These are phyloP conservation scores for Triticum urartu DNA, from an alignment of 176 grass and related monocot genomes.

Conservation along the genomic window DNA sequence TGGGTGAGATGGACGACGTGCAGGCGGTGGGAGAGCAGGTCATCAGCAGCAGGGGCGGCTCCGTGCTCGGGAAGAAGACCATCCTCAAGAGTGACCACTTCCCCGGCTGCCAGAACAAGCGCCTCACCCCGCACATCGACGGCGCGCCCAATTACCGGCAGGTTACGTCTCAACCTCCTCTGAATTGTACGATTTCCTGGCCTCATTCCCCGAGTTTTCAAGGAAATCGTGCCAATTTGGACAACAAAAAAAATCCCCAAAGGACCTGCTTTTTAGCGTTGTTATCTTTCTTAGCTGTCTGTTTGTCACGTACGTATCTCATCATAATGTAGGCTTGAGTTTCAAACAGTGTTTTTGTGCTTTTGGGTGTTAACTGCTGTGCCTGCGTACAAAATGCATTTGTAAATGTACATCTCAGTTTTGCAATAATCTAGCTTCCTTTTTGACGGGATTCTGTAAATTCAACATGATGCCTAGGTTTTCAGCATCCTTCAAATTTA, in stretches of 20 bases:
- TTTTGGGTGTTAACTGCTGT: not conserved
- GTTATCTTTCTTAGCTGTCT: not conserved
- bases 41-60: conserved; percentile 84
- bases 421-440: conserved; percentile 13
- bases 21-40: conserved; percentile 64
- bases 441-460: not conserved
- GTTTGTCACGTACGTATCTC: not conserved
- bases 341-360: not conserved
- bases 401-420: not conserved
- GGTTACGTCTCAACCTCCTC: conserved; percentile 32
- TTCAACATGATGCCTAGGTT: not conserved
- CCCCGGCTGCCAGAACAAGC: conserved; percentile 96
- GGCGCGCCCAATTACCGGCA: conserved; percentile 97
- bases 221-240: not conserved
- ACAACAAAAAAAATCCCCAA: no score
- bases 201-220: not conserved
- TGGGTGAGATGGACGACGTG: conserved; percentile 44
- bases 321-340: not conserved
- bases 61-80: conserved; percentile 98
- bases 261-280: not conserved
- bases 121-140: conserved; percentile 84
- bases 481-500: not conserved
- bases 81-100: conserved; percentile 99
- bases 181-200: not conserved
- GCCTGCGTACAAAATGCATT: not conserved